phyloP scores from a whole-genome alignment of 2,329 filamentous ascomycete species.

The Ciborinia camelliae region DNA sequence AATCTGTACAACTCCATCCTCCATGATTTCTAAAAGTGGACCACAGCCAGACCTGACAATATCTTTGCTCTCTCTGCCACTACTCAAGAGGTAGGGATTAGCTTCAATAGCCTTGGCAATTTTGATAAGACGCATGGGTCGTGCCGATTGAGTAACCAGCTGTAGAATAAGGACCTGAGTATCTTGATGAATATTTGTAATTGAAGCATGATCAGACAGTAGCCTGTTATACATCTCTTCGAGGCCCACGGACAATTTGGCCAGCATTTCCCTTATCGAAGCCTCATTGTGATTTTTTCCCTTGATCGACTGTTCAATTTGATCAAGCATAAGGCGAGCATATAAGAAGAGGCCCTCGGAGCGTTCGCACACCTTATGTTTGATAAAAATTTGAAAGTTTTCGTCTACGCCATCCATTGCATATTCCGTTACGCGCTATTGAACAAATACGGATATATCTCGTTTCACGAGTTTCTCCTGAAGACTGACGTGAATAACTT shows the following conservation, averaged over 20 bases:
- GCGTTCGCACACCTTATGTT: constrained; percentile 2
- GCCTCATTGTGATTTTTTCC: background rate
- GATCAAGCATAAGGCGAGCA: constrained; percentile 18
- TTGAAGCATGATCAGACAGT: constrained; percentile 23
- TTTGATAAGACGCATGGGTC: constrained; percentile 27
- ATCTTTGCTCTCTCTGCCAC: constrained; percentile 34
- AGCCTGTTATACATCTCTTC: constrained; percentile 33
- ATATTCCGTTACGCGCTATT: background rate
- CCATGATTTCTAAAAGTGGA: constrained; percentile 44
- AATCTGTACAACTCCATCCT: constrained; percentile 45
- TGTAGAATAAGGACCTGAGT: constrained; percentile 29
- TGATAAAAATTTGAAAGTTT: background rate
- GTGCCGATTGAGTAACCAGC: constrained; percentile 28
- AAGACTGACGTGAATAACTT: constrained; percentile 40
- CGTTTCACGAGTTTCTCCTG: constrained; percentile 39
- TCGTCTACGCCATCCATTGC: background rate
- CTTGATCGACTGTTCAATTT: background rate
- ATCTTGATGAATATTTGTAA: constrained; percentile 4
- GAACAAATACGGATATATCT: constrained; percentile 33
- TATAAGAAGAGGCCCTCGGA: constrained; percentile 17
- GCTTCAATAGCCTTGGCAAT: constrained; percentile 9
- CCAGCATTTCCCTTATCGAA: background rate
- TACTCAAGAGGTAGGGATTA: background rate
- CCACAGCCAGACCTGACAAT: constrained; percentile 41
- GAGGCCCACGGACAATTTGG: constrained; percentile 25